Conservation (phyloP, 768 basidiomycete genomes). For the Leucosporidium scottii region DNA sequence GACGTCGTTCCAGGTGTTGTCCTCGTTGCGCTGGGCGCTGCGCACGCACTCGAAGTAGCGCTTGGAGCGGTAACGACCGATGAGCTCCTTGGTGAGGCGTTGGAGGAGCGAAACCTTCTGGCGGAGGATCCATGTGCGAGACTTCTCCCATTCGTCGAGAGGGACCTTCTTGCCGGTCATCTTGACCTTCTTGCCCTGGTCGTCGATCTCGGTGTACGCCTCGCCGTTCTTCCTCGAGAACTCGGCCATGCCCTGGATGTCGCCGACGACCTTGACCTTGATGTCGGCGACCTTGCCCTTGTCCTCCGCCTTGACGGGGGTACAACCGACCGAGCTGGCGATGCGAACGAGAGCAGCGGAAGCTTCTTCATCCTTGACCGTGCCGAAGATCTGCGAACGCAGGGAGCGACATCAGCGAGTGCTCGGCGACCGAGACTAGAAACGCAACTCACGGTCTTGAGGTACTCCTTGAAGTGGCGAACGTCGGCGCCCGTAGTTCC, state of each 20-base stretch:
- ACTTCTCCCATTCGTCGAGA: neutral
- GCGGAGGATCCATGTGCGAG: neutral
- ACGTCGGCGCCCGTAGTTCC: neutral
- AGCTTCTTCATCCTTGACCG: conserved; percentile 34
- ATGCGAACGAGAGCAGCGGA: conserved; percentile 32
- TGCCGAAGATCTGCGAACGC: conserved; percentile 32
- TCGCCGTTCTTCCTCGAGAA: conserved; percentile 45
- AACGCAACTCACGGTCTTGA: conserved; percentile 9
- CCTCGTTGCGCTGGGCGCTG: conserved; percentile 63
- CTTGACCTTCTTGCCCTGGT: conserved; percentile 53
- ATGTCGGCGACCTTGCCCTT: conserved; percentile 15
- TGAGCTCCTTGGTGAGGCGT: conserved; percentile 68
- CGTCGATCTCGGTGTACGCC: conserved; percentile 45
- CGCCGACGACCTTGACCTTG: neutral
- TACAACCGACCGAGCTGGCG: conserved; percentile 34
- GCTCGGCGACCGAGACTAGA: neutral
- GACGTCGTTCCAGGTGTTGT: conserved; percentile 39
- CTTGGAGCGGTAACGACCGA: conserved; percentile 78
- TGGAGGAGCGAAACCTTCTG: conserved; percentile 31
- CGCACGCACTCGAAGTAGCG: conserved; percentile 89
- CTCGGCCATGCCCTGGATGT: conserved; percentile 9
- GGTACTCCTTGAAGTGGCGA: conserved; percentile 3
- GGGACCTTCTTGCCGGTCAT: neutral
- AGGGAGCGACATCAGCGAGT: neutral
- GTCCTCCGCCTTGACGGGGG: neutral